These are phyloP conservation scores for Penicillium parvum DNA, from an alignment of 495 filamentous ascomycete species.

Conservation along the genomic window DNA sequence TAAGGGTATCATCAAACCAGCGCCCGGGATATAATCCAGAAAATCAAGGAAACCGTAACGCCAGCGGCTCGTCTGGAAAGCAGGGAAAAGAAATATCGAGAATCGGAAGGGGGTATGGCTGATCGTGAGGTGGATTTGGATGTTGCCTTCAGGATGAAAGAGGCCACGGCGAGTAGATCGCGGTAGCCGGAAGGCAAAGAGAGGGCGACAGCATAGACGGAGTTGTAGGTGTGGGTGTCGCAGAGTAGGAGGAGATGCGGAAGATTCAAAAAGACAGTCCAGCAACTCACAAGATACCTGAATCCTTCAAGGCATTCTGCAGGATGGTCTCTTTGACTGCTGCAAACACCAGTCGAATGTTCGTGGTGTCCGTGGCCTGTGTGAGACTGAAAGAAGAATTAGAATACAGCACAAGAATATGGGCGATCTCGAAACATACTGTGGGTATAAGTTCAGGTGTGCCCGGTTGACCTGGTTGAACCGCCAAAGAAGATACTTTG, in stretches of 20 bases:
- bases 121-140: constrained; percentile 1
- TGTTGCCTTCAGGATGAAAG: background rate
- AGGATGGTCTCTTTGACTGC: constrained; percentile 98
- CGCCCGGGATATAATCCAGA: constrained; percentile 29
- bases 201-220: background rate
- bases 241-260: too few species aligned
- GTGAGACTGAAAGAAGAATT: constrained; percentile 61
- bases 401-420: too few species aligned
- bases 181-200: too few species aligned
- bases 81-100: constrained; percentile 15
- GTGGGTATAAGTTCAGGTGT: constrained; percentile 93
- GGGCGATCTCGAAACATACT: constrained; percentile 59
- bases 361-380: constrained; percentile 97
- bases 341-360: constrained; percentile 95
- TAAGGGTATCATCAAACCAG: constrained; percentile 25
- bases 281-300: constrained; percentile 71
- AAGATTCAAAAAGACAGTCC: constrained; percentile 1
- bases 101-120: constrained; percentile 10
- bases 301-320: constrained; percentile 96
- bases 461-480: constrained; percentile 98
- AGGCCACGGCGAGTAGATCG: background rate
- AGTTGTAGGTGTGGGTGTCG: background rate
- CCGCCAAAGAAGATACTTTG: constrained; percentile 95
- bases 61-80: constrained; percentile 33
- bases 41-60: constrained; percentile 29